Conservation (phyloP, 352 stramenopile genomes). For the Pythium aquatile region DNA sequence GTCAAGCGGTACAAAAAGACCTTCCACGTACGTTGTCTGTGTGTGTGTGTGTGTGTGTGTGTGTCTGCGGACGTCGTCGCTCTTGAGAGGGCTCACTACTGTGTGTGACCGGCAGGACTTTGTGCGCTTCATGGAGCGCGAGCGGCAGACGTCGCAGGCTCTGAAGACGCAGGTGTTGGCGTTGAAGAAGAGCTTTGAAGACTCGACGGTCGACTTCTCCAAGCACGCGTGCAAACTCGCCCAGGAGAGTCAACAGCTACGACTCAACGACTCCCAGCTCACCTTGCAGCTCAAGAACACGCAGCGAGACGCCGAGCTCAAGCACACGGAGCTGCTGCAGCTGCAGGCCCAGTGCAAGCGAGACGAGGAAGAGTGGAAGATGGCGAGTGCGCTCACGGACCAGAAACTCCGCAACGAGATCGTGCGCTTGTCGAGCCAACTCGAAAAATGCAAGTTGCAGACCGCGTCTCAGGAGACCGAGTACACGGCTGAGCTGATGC, state of each 20-base stretch:
- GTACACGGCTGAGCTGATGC: slow-evolving; percentile 32
- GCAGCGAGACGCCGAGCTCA: slow-evolving; percentile 22
- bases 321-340: slow-evolving; percentile 19
- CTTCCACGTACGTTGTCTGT: slow-evolving; percentile 40
- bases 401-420: slow-evolving; percentile 70
- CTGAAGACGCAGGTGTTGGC: slow-evolving; percentile 38
- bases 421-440: slow-evolving; percentile 51
- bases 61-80: too few relatives aligned
- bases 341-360: slow-evolving; percentile 31
- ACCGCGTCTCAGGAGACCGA: slow-evolving; percentile 35
- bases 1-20: slow-evolving; percentile 72
- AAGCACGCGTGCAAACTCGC: slow-evolving; percentile 24
- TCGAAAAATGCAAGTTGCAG: slow-evolving; percentile 47
- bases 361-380: slow-evolving; percentile 39
- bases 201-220: slow-evolving; percentile 21
- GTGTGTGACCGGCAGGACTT: slow-evolving; percentile 36
- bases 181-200: slow-evolving; percentile 41
- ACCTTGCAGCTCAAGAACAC: slow-evolving; percentile 22
- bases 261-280: slow-evolving; percentile 7
- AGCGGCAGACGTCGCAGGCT: slow-evolving; percentile 41
- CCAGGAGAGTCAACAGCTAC: slow-evolving; percentile 27
- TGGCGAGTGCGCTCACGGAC: slow-evolving; percentile 42
- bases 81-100: background rate
- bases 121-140: slow-evolving; percentile 62
- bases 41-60: too few relatives aligned